Evolutionary conservation across 2,329 filamentous ascomycete genomes (phyloP).

Genomic region (Coniella lustricola): DNA sequence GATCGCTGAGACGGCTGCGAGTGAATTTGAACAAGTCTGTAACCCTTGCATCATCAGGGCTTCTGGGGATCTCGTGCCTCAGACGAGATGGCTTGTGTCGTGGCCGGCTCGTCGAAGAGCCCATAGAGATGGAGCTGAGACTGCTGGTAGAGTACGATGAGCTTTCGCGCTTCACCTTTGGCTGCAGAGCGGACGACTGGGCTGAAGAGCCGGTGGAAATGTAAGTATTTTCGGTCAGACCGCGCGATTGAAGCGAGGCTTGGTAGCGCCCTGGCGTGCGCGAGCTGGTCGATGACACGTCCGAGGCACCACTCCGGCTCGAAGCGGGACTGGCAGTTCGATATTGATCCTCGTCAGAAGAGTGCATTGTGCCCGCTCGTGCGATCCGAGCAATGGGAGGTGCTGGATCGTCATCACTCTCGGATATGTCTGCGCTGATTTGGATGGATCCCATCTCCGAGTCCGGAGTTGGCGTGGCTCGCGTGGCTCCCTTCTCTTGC

Average conservation of each 20-base stretch:
- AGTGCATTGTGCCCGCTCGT: constrained; percentile 58
- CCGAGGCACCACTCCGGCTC: constrained; percentile 55
- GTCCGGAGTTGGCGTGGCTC: constrained; percentile 45
- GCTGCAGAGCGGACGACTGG: constrained; percentile 28
- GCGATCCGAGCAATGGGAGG: constrained; percentile 70
- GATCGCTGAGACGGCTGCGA: constrained; percentile 70
- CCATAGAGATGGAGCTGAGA: constrained; percentile 41
- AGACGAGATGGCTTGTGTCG: constrained; percentile 58
- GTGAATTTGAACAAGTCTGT: constrained; percentile 83
- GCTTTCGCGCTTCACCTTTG: constrained; percentile 14
- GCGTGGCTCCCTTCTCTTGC: constrained; percentile 47
- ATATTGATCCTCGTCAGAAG: constrained; percentile 54
- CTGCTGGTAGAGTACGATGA: constrained; percentile 53
- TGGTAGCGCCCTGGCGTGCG: constrained; percentile 43
- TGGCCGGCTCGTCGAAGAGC: constrained; percentile 38
- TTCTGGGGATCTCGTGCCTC: constrained; percentile 72
- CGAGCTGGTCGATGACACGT: constrained; percentile 48
- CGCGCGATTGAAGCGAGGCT: constrained; percentile 45
- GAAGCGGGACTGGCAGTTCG: constrained; percentile 62
- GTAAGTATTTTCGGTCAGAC: constrained; percentile 57
- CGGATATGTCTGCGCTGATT: constrained; percentile 54
- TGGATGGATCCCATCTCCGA: constrained; percentile 49
- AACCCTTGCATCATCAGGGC: constrained; percentile 65
- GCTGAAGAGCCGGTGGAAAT: constrained; percentile 61
- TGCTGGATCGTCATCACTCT: constrained; percentile 70